phyloP scores from a whole-genome alignment of 345 rosid genomes.

The Populus simonii region DNA sequence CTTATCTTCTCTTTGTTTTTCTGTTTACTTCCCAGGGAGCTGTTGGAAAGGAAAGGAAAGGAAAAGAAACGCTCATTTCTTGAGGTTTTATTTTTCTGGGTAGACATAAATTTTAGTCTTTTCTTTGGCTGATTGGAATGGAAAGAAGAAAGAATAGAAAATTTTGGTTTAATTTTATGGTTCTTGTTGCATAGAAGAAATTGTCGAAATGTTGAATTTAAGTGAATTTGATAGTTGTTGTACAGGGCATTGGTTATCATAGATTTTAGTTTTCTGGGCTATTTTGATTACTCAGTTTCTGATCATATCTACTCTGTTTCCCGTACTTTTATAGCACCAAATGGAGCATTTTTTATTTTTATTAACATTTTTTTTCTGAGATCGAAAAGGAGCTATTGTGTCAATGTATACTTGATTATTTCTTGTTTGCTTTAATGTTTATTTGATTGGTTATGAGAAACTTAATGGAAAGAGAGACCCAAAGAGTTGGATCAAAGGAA shows the following conservation, averaged over 20 bases:
- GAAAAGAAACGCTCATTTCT: not conserved
- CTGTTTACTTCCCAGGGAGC: constrained; percentile 15
- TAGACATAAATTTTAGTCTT: not conserved
- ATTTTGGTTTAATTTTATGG: not conserved
- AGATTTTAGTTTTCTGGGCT: not conserved
- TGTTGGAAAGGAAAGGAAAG: not conserved
- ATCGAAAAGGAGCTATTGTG: not conserved
- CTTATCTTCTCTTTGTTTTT: constrained; percentile 3
- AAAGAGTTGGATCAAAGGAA: not conserved
- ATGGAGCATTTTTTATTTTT: not conserved
- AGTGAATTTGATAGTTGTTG: not conserved
- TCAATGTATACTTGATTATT: not conserved
- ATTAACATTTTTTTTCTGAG: not conserved
- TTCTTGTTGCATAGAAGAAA: not conserved
- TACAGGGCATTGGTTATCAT: not conserved
- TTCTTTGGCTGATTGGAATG: not conserved
- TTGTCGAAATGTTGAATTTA: not conserved
- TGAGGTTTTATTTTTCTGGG: not conserved
- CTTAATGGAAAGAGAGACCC: not conserved
- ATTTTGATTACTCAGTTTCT: no score
- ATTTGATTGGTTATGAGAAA: not conserved
- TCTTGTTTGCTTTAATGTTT: not conserved
- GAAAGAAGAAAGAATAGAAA: not conserved
- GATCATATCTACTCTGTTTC: not conserved
- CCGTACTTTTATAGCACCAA: not conserved